Evolutionary conservation across 2,329 filamentous ascomycete genomes (phyloP), one percentile per base, ranked within the genome.

Genomic region (Clarireedia monteithiana): DNA sequence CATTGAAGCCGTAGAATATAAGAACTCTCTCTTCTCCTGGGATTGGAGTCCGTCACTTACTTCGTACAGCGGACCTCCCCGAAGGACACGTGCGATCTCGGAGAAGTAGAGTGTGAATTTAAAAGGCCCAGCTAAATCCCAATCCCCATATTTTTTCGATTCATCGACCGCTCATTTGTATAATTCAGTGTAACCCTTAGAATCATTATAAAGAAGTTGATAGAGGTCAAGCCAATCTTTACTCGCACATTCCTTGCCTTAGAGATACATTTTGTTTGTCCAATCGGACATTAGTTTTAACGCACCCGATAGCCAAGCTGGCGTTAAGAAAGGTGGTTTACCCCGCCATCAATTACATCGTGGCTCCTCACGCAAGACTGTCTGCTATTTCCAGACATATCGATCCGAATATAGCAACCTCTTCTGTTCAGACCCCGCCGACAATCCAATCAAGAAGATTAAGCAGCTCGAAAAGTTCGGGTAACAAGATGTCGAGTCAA

Each of bases 401-500:
- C 24, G 46, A 56, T 49, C 60, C 64, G 7, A 20, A 24, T 20
- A 17, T 12, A 10, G 14, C 26, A 48, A n/a, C 6, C 17, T n/a
- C 9, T 30, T 34, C 26, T 26, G 15, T 17, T 27, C 53, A 4
- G 15, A 5, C 30, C 17, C 10, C 38, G n/a, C n/a, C 34, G 17
- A 14, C 38, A 2, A 44, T 30, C 30, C 15, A n/a, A 44, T 34
- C 30, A 26, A 55, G 53, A 38, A 51, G 39, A 56, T 63, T 57
- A 26, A 64, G 49, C 48, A 34, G n/a, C 30, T 24, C 23, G 23
- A 4, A 20, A 12, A 23, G 17, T 9, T 27, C 26, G 4, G 44
- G 26, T 36, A 48, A 62, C 42, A 67, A 60, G 26, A 85, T 85
- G 83, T 84, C 82, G 63, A 77, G 76, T 58, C 83, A 85, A 66